A percentile compares a stretch with the other conserved stretches of the same genome.
phyloP scores from a whole-genome alignment of 768 basidiomycete genomes.

The Floccularia luteovirens region DNA sequence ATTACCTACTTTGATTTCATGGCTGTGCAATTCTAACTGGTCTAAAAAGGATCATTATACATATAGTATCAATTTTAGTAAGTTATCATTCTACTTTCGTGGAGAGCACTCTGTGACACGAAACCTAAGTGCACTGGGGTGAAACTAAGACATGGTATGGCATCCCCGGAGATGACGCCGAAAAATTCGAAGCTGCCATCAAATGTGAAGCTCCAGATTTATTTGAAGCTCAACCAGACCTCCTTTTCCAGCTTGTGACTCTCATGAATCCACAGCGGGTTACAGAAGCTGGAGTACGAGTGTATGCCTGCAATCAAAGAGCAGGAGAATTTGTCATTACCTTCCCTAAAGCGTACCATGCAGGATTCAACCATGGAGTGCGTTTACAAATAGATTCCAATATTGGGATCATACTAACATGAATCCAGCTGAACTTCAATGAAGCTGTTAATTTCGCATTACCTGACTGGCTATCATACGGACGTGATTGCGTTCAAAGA shows the following conservation, averaged over 20 bases:
- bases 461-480: conserved; percentile 89
- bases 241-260: conserved; percentile 95
- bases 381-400: conserved; percentile 20
- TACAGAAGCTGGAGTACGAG: conserved; percentile 81
- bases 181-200: conserved; percentile 95
- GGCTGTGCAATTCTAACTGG: background rate
- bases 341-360: conserved; percentile 96
- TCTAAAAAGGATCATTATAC: conserved; percentile 85
- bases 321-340: conserved; percentile 98
- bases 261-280: conserved; percentile 93
- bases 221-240: conserved; percentile 94
- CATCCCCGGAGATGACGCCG: conserved; percentile 91
- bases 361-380: conserved; percentile 97
- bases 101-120: conserved; percentile 9
- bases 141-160: conserved; percentile 99
- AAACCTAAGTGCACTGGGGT: conserved; percentile 85
- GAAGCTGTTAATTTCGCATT: conserved; percentile 98
- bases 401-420: conserved; percentile 10
- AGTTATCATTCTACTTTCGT: conserved; percentile 20
- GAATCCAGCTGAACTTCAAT: conserved; percentile 86
- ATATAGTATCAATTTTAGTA: conserved; percentile 91
- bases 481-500: conserved; percentile 80
- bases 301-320: conserved; percentile 92
- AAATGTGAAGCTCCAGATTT: conserved; percentile 93
- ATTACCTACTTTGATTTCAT: conserved; percentile 7